phyloP scores from a whole-genome alignment of 2,329 filamentous ascomycete genomes.

The Helminthosporium solani region DNA sequence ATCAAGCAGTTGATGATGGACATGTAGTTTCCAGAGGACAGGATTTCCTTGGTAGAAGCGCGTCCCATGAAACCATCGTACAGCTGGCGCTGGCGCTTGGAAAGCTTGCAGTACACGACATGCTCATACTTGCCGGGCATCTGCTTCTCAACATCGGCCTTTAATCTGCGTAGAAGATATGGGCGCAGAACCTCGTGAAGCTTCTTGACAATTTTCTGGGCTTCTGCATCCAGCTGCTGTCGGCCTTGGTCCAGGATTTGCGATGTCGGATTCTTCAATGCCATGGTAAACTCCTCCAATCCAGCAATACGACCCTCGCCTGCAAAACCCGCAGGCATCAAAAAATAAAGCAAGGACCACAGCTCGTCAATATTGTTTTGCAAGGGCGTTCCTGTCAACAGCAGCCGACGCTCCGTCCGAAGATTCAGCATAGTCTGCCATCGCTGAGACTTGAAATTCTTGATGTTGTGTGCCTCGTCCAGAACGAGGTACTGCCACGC shows the following conservation, averaged over 20 bases:
- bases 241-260: constrained; percentile 94
- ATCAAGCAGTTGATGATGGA: constrained; percentile 98
- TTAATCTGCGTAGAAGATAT: constrained; percentile 85
- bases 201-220: constrained; percentile 86
- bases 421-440: constrained; percentile 96
- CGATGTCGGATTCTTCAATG: constrained; percentile 92
- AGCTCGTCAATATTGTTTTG: constrained; percentile 97
- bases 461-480: constrained; percentile 98
- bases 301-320: constrained; percentile 89
- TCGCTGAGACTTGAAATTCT: constrained; percentile 96
- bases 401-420: constrained; percentile 80
- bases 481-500: constrained; percentile 98
- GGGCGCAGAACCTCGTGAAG: constrained; percentile 91
- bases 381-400: constrained; percentile 90
- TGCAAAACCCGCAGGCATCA: constrained; percentile 85
- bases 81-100: constrained; percentile 89
- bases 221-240: constrained; percentile 92
- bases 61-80: constrained; percentile 96
- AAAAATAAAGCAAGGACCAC: constrained; percentile 94
- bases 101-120: constrained; percentile 91
- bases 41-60: constrained; percentile 81
- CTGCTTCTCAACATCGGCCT: constrained; percentile 97
- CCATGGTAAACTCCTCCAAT: constrained; percentile 92
- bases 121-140: constrained; percentile 99
- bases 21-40: constrained; percentile 91